Evolutionary conservation across 129 eudicot species (phyloP), one percentile per base, ranked within the genome.

Genomic region (Saussurea involucrata): DNA sequence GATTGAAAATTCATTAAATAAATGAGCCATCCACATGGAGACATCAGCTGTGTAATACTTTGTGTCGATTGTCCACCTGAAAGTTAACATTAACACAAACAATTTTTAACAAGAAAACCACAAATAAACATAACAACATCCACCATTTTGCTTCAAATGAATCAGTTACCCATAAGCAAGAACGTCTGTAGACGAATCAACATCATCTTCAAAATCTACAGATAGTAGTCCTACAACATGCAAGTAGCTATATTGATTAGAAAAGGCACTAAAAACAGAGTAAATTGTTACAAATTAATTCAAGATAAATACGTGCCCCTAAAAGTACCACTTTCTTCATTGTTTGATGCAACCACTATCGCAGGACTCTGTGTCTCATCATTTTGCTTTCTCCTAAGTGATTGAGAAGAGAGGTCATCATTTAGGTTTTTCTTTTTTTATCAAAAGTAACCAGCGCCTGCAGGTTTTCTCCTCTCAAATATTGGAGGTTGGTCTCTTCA

Each of bases 41-140:
- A 95, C 86, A 85, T 92, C 99, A 64, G 95, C 97, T 60, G 89
- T 83, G 79, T 95, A 95, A 79, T 95, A 95, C 86, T 92, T 95
- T 57, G 99, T 95, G 90, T 95, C 86, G 85, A 95, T 85, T 42
- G 92, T 95, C 99, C 99, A 92, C 87, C 99, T 92, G 83, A 69
- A 74, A 25, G 70, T 58, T 27, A 74, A 73, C 74, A 76, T 25
- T 44, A 72, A 63, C 13, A 28, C 37, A 66, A 60, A 64, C 1
- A 76, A 12, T 18, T 40, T 40, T 17, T 37, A 29, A 20, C 12
- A 12, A 37, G 24, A 46, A 24, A 55, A 20, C 61, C 61, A 17
- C 44, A 28, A 13, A 42, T 3, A 57, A 6, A 25, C n/a, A 68
- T 7, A 3, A 24, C 37, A 57, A 15, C 44, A 20, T 60, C 44